Base-by-base conservation (phyloP, 2,329 filamentous ascomycete species). In the Parastagonospora nodorum region DNA sequence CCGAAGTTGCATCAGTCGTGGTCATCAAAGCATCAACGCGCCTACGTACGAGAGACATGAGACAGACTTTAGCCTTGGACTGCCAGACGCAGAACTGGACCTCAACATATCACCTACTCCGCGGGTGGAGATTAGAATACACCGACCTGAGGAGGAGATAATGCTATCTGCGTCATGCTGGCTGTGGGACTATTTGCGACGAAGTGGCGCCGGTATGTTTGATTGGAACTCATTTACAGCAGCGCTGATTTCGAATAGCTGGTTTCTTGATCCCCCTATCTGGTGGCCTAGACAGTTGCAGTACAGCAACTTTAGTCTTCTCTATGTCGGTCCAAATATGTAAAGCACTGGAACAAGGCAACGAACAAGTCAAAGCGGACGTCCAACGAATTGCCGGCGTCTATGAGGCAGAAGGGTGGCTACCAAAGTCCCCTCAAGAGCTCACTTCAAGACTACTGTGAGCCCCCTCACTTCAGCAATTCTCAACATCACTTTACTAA, bases 181-280 rank as follows among this genome's bases (percentile, higher is more conserved):
- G 78, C 72, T 90, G 1, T 90, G 84, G 83, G 83, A 87, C 58
- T 87, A 85, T 59, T 72, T 86, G 0, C 72, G 82, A 5, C 72
- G 82, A 19, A 82, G 74, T 8, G 74, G 74, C 24, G 78, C 81
- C 8, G 85, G 84, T 2, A n/a, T 14, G 32, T 35, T 7, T 7
- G 12, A 2, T 2, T 35, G 2, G 2, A 14, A 2, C 7, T 7
- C n/a, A 11, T n/a, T 12, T 2, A 7, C 7, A 7, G 32, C 32
- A 7, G n/a, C 15, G 5, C 7, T 35, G 5, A 15, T 11, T 35
- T 12, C 12, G 5, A 11, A 35, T 12, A 35, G 78, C 81, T 8
- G 85, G 84, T 2, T 87, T 78, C 58, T 75, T 86, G 30, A 71
- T 86, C 0, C 80, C 84, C 0, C 74, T 87, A 1, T 79, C 76